Evolutionary conservation across 805 yeast species (phyloP).

Genomic region (Yamadazyma phyllophila): DNA sequence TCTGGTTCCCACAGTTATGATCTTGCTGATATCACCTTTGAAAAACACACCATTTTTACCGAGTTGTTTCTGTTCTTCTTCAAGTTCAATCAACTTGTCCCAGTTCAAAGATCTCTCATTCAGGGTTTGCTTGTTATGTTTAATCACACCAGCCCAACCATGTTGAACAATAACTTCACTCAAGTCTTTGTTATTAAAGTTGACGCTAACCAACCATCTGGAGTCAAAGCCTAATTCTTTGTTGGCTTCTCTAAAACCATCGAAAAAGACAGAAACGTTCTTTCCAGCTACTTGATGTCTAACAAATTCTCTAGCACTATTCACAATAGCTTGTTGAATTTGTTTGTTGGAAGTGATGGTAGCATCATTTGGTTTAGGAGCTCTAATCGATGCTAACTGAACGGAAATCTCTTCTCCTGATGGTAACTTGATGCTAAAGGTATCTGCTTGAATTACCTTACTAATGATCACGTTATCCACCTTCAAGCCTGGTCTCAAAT

Average conservation of each 20-base stretch:
- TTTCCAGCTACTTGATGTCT: slow-evolving; percentile 72
- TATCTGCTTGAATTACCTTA: slow-evolving; percentile 66
- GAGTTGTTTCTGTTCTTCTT: slow-evolving; percentile 52
- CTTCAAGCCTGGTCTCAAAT: slow-evolving; percentile 45
- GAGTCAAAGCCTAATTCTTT: slow-evolving; percentile 57
- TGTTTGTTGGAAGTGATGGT: slow-evolving; percentile 35
- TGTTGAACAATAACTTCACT: slow-evolving; percentile 56
- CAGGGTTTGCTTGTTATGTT: slow-evolving; percentile 69
- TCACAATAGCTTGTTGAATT: slow-evolving; percentile 51
- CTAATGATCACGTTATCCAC: slow-evolving; percentile 53
- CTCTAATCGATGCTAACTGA: slow-evolving; percentile 73
- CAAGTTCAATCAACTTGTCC: slow-evolving; percentile 74
- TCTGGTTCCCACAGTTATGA: slow-evolving; percentile 55
- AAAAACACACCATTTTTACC: slow-evolving; percentile 61
- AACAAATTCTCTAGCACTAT: slow-evolving; percentile 70
- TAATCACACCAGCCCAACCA: slow-evolving; percentile 77
- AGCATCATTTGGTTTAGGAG: slow-evolving; percentile 65
- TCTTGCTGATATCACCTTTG: slow-evolving; percentile 41
- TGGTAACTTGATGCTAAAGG: slow-evolving; percentile 52
- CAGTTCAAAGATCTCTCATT: slow-evolving; percentile 69
- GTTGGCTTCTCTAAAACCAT: slow-evolving; percentile 60
- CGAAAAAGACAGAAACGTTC: slow-evolving; percentile 57
- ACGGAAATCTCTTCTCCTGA: slow-evolving; percentile 57
- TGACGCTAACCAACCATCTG: slow-evolving; percentile 62
- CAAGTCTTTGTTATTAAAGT: slow-evolving; percentile 55